A percentile compares a stretch with the other conserved stretches of the same genome.
Evolutionary conservation across 2,329 filamentous ascomycete species (phyloP).

Genomic region (Phyllosticta citribraziliensis): DNA sequence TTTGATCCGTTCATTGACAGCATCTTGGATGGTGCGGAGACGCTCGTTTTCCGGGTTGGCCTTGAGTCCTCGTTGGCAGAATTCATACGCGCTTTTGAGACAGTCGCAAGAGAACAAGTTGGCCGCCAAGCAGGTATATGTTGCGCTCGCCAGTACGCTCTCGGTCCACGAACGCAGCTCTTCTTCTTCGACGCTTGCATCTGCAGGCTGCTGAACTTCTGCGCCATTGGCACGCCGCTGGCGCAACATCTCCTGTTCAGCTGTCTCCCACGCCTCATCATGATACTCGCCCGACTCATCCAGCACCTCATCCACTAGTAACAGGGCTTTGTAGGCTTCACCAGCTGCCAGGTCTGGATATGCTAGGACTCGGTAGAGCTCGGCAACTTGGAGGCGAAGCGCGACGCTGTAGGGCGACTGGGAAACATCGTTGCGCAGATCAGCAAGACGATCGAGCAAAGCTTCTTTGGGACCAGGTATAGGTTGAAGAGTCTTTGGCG

Average conservation of each 20-base stretch:
- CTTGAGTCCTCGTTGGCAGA: conserved; percentile 52
- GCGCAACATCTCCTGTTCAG: conserved; percentile 20
- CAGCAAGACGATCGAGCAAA: not conserved
- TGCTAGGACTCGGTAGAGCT: conserved; percentile 60
- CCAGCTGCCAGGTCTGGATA: conserved; percentile 86
- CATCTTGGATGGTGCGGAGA: conserved; percentile 44
- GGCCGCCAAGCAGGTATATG: conserved; percentile 33
- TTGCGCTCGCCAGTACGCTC: conserved; percentile 14
- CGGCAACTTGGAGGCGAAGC: conserved; percentile 51
- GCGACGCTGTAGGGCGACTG: conserved; percentile 29
- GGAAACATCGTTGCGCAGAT: not conserved
- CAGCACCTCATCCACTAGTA: conserved; percentile 69
- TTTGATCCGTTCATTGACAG: conserved; percentile 33
- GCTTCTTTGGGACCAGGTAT: not conserved
- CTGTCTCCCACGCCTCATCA: conserved; percentile 50
- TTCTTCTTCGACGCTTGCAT: conserved; percentile 12
- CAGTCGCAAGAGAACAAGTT: conserved; percentile 53
- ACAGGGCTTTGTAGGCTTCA: conserved; percentile 83
- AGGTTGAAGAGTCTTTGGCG: not conserved
- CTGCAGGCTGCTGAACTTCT: not conserved
- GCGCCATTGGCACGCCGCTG: not conserved
- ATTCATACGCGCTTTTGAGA: conserved; percentile 56
- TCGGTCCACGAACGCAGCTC: conserved; percentile 16
- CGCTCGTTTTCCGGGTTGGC: conserved; percentile 46
- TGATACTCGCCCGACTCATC: conserved; percentile 80